phyloP scores from a whole-genome alignment of 768 basidiomycete genomes.

The Cubamyces sp. region DNA sequence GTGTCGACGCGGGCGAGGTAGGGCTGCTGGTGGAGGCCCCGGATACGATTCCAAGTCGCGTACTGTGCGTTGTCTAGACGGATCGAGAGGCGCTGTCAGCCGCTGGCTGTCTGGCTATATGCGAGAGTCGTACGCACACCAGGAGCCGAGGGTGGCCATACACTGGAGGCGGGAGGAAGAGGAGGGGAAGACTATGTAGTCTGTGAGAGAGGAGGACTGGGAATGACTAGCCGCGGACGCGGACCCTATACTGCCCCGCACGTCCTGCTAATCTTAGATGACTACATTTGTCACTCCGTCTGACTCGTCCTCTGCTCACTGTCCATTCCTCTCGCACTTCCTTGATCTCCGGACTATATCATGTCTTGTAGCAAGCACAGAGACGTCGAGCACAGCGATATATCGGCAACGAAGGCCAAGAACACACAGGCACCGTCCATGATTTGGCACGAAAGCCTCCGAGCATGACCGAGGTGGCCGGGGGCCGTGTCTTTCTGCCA shows the following conservation, averaged over 20 bases:
- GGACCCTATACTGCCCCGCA: slow-evolving; percentile 14
- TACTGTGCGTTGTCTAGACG: slow-evolving; percentile 53
- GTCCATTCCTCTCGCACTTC: neutral
- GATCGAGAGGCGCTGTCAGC: slow-evolving; percentile 13
- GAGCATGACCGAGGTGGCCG: neutral
- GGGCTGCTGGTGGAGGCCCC: slow-evolving; percentile 53
- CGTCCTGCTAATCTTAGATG: slow-evolving; percentile 19
- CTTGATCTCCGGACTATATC: neutral
- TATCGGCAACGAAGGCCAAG: neutral
- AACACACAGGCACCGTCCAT: neutral
- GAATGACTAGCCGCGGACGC: slow-evolving; percentile 7
- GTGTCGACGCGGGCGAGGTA: slow-evolving; percentile 57
- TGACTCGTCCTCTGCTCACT: slow-evolving; percentile 18
- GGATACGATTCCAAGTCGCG: slow-evolving; percentile 60
- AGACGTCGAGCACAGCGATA: no score
- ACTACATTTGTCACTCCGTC: slow-evolving; percentile 16
- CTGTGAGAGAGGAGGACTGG: slow-evolving; percentile 18
- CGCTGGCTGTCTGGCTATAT: slow-evolving; percentile 25
- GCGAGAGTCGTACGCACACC: slow-evolving; percentile 40
- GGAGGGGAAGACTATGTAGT: slow-evolving; percentile 18
- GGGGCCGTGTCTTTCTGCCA: neutral
- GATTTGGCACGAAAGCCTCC: neutral
- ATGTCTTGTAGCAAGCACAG: neutral
- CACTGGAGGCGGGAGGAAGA: slow-evolving; percentile 12
- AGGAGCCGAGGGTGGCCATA: slow-evolving; percentile 37